Evolutionary conservation across 345 rosid species (phyloP), one percentile per base, ranked within the genome.

Genomic region (Eutrema yunnanense): DNA sequence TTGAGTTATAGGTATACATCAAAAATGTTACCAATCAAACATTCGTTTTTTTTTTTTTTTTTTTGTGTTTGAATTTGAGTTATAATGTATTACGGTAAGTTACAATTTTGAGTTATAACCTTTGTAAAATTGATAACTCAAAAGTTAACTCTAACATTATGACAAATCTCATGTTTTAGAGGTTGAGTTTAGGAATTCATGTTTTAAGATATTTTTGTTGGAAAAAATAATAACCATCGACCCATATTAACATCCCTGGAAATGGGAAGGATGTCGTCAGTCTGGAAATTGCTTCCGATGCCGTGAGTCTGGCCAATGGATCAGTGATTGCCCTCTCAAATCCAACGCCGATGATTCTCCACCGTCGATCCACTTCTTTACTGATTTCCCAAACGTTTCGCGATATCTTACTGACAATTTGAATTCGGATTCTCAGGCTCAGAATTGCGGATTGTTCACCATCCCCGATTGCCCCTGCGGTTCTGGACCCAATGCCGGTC

Each of bases 271-370:
- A 36, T 10, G 49, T 8, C 27, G 2, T 16, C 50, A 6, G 52
- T 41, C n/a, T 16, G 78, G 56, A 0, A 38, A 61, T 0, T 73
- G 83, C 69, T 80, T 69, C 76, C 50, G 42, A 8, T 73, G 83
- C 75, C 10, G 36, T 33, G 27, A 73, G 13, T 46, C 61, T 52
- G 83, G 81, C 33, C 83, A 80, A 70, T 77, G 81, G 83, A 46
- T 52, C 61, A 67, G 38, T 4, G 73, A 62, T 14, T 81, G 82
- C 57, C 80, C 80, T 64, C 44, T 48, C 46, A 75, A 36, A 40
- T 1, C 0, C 73, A 42, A 49, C 5, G 6, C 63, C 46, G 59
- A 42, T 3, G 38, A 36, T 14, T 22, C 38, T 50, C 62, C 79
- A 3, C 84, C 84, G 60, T 6, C 42, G 53, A 50, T 81, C 3